phyloP scores from a whole-genome alignment of 768 basidiomycete species.

The Boletus huronensis region DNA sequence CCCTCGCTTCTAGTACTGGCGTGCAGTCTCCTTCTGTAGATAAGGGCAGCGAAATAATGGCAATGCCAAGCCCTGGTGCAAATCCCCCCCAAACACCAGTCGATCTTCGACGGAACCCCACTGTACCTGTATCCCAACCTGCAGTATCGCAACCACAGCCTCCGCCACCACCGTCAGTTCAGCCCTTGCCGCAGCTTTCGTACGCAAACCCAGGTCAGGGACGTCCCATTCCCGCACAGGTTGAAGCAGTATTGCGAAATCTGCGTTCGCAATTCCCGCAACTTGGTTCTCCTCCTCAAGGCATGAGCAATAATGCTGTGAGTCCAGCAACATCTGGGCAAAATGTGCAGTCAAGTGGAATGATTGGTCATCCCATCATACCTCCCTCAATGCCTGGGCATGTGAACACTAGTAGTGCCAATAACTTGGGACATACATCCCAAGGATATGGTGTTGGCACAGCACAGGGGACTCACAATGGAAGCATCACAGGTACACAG shows the following conservation, averaged over 20 bases:
- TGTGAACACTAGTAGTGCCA: background rate
- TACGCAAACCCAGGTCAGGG: slow-evolving; percentile 3
- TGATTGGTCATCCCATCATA: background rate
- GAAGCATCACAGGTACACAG: background rate
- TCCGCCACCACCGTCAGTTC: background rate
- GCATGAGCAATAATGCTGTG: background rate
- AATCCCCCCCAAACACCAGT: background rate
- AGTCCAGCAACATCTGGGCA: background rate
- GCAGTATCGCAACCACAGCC: background rate
- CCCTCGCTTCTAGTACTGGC: slow-evolving; percentile 12
- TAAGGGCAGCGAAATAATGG: background rate
- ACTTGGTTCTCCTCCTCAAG: background rate
- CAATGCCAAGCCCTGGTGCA: background rate
- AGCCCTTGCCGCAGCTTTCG: slow-evolving; percentile 1
- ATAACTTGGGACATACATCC: background rate
- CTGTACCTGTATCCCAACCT: background rate
- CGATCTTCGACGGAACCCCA: slow-evolving; percentile 1
- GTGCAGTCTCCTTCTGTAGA: slow-evolving; percentile 9
- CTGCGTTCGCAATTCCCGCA: slow-evolving; percentile 19
- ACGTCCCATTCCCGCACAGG: background rate
- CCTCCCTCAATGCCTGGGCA: background rate
- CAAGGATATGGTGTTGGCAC: slow-evolving; percentile 8
- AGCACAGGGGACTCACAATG: slow-evolving; percentile 2
- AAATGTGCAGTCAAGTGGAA: background rate
- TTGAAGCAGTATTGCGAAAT: slow-evolving; percentile 15